Percentiles rank a stretch among this genome's conserved stretches.
Evolutionary conservation across 495 filamentous ascomycete genomes (phyloP).

Genomic region (Podospora fimiseda): DNA sequence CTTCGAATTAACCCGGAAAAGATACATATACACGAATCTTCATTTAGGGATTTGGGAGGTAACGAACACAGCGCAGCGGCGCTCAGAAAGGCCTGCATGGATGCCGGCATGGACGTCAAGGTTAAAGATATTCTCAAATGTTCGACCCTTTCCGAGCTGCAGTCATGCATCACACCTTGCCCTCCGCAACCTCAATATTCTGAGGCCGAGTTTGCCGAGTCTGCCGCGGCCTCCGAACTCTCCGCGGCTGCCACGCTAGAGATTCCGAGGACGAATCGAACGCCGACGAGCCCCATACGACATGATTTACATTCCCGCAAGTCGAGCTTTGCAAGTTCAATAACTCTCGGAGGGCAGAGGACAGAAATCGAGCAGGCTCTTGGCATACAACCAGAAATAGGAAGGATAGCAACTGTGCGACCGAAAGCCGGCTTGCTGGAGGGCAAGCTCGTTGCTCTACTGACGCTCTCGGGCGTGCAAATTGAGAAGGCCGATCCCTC

Average conservation of each 20-base stretch:
- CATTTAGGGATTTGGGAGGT: conserved; percentile 38
- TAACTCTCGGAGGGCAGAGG: conserved; percentile 9
- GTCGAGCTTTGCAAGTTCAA: conserved; percentile 18
- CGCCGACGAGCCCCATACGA: conserved; percentile 10
- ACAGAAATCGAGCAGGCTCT: conserved; percentile 28
- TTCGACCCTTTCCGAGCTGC: conserved; percentile 36
- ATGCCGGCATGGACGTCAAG: conserved; percentile 29
- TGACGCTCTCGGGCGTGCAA: conserved; percentile 28
- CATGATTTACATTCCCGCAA: conserved; percentile 12
- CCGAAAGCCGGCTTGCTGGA: conserved; percentile 44
- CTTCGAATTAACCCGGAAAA: conserved; percentile 22
- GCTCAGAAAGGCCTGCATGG: conserved; percentile 30
- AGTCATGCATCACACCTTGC: conserved; percentile 25
- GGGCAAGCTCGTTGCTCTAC: conserved; percentile 36
- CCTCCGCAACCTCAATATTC: conserved; percentile 13
- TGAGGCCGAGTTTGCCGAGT: conserved; percentile 7
- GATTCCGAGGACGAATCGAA: conserved; percentile 15
- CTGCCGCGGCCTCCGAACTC: conserved; percentile 6
- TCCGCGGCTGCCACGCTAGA: conserved; percentile 17
- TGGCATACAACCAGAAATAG: conserved; percentile 21
- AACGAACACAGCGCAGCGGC: conserved; percentile 29
- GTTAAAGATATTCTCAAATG: conserved; percentile 37
- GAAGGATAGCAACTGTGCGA: conserved; percentile 33
- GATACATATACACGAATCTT: conserved; percentile 23
- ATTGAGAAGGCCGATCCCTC: conserved; percentile 20